Evolutionary conservation across 345 rosid species (phyloP).

Genomic region (Eucalyptus pauciflora): DNA sequence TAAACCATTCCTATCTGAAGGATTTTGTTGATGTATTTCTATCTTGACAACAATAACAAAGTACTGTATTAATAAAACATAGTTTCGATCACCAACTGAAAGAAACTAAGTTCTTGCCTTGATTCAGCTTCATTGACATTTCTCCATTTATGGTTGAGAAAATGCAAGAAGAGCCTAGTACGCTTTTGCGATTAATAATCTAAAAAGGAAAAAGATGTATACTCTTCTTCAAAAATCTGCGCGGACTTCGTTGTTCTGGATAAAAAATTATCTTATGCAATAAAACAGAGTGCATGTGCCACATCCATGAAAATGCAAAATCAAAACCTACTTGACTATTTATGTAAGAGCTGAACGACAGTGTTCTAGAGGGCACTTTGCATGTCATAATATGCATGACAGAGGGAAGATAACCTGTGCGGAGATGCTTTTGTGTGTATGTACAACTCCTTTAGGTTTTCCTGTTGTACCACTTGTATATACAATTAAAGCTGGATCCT

Average conservation of each 20-base stretch:
- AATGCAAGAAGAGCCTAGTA: neutral
- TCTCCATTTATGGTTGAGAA: neutral
- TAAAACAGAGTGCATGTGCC: neutral
- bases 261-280: neutral
- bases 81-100: neutral
- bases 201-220: neutral
- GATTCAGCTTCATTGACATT: neutral
- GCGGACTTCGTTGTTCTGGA: neutral
- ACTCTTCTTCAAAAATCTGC: neutral
- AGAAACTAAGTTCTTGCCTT: neutral
- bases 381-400: neutral
- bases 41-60: neutral
- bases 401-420: slow-evolving; percentile 50
- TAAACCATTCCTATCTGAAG: neutral
- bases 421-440: slow-evolving; percentile 71
- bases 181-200: neutral
- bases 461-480: slow-evolving; percentile 99
- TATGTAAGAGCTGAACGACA: neutral
- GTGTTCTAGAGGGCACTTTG: neutral
- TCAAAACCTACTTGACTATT: neutral
- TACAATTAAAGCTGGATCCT: slow-evolving; percentile 76
- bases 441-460: slow-evolving; percentile 97
- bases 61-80: neutral
- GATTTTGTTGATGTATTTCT: neutral
- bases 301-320: neutral